A percentile compares a stretch with the other conserved stretches of the same genome.
Conservation (phyloP, 2,329 filamentous ascomycete species). For the Akanthomyces uredinophilus region DNA sequence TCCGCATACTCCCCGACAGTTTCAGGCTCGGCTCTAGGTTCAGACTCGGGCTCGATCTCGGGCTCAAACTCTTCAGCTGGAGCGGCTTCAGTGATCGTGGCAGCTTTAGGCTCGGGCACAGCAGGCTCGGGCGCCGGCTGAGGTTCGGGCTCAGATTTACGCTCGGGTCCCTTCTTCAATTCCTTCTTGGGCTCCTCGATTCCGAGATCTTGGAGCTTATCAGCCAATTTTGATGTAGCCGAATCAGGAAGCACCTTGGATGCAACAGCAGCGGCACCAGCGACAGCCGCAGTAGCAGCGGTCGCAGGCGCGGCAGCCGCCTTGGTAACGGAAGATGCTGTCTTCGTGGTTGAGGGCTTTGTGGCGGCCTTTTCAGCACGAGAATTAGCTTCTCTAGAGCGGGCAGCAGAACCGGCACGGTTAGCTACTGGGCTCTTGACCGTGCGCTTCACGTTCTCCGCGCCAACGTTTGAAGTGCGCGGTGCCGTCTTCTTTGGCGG, state of each 20-base stretch:
- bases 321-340: neutral
- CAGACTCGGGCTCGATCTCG: constrained; percentile 12
- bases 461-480: neutral
- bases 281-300: neutral
- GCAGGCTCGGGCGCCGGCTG: constrained; percentile 3
- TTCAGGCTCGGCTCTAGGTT: neutral
- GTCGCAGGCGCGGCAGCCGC: neutral
- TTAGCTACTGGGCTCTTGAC: constrained; percentile 20
- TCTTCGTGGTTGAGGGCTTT: constrained; percentile 1
- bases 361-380: neutral
- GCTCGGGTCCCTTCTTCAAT: neutral
- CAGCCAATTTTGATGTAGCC: neutral
- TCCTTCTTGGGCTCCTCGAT: constrained; percentile 2
- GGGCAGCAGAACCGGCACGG: constrained; percentile 11
- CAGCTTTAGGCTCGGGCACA: neutral
- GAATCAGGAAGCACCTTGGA: neutral
- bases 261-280: neutral
- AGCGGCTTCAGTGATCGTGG: neutral
- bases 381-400: constrained; percentile 6
- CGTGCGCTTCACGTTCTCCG: constrained; percentile 14
- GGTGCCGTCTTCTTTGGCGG: constrained; percentile 39
- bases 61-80: constrained; percentile 14
- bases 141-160: neutral
- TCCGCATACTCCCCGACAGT: constrained; percentile 1
- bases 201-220: constrained; percentile 3